phyloP scores from a whole-genome alignment of 2,329 filamentous ascomycete species.

The Colletotrichum eleusines region DNA sequence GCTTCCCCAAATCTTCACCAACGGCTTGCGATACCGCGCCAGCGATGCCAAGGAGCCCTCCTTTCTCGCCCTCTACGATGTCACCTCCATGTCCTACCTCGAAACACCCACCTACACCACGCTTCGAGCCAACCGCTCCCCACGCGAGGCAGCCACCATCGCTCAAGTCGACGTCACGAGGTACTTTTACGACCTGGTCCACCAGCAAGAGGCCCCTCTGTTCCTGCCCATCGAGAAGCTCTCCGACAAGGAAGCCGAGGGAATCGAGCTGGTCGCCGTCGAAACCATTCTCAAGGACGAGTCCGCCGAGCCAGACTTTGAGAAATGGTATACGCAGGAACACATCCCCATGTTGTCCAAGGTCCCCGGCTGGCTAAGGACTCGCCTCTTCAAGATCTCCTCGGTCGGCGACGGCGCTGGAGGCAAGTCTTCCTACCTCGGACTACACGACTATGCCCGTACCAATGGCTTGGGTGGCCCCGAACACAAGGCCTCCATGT shows the following conservation, averaged over 20 bases:
- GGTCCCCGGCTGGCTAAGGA: conserved; percentile 83
- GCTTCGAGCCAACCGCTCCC: conserved; percentile 69
- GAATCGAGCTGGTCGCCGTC: conserved; percentile 72
- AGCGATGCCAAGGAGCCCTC: conserved; percentile 72
- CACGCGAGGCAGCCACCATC: conserved; percentile 66
- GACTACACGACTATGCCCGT: conserved; percentile 79
- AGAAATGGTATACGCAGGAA: conserved; percentile 81
- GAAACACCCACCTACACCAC: conserved; percentile 76
- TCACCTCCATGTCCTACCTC: conserved; percentile 79
- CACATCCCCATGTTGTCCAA: conserved; percentile 78
- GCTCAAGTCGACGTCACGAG: conserved; percentile 74
- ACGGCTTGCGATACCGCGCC: conserved; percentile 83
- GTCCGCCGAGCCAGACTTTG: conserved; percentile 64
- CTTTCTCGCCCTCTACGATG: conserved; percentile 86
- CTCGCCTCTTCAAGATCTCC: conserved; percentile 76
- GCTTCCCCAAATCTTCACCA: conserved; percentile 77
- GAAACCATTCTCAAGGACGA: conserved; percentile 67
- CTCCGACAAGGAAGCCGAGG: conserved; percentile 68
- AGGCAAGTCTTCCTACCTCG: conserved; percentile 65
- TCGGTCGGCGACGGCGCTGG: conserved; percentile 65
- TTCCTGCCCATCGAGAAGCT: conserved; percentile 72
- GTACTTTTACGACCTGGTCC: conserved; percentile 76
- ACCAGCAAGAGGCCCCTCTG: conserved; percentile 64
- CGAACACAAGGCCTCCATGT: conserved; percentile 72
- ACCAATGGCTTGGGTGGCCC: conserved; percentile 75